Evolutionary conservation across 495 filamentous ascomycete genomes (phyloP).

Genomic region (Penicillium arizonense): DNA sequence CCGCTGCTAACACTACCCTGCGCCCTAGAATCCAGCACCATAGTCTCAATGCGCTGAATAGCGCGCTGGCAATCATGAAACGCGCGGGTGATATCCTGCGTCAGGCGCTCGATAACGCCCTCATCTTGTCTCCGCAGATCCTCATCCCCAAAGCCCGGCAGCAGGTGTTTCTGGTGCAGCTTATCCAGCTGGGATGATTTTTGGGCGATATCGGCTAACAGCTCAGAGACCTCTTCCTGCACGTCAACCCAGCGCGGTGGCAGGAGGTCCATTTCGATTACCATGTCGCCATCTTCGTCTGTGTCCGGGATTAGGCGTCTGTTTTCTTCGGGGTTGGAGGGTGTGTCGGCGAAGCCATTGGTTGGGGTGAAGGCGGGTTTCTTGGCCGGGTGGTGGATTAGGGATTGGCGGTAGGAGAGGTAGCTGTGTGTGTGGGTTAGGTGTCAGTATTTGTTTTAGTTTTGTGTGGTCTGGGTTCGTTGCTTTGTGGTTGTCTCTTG

Average conservation of each 20-base stretch:
- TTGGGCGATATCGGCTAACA: constrained; percentile 74
- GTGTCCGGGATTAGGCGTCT: constrained; percentile 77
- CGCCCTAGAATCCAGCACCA: constrained; percentile 73
- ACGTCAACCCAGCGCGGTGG: constrained; percentile 96
- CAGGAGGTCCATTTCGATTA: constrained; percentile 97
- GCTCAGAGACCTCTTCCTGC: constrained; percentile 86
- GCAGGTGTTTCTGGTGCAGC: constrained; percentile 93
- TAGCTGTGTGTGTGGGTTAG: constrained; percentile 57
- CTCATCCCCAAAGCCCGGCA: constrained; percentile 96
- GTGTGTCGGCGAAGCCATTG: constrained; percentile 71
- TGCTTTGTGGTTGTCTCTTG: not conserved
- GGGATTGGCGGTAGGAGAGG: constrained; percentile 98
- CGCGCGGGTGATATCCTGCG: constrained; percentile 80
- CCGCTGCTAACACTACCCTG: constrained; percentile 67
- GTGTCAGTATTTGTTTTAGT: constrained; percentile 8
- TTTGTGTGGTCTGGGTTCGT: not conserved
- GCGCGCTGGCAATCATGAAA: constrained; percentile 89
- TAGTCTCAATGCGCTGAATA: constrained; percentile 80
- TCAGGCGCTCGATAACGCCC: constrained; percentile 82
- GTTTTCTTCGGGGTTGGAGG: constrained; percentile 69
- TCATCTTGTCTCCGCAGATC: constrained; percentile 81
- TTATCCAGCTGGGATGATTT: constrained; percentile 85
- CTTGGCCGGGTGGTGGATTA: constrained; percentile 89
- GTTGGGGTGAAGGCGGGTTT: constrained; percentile 67
- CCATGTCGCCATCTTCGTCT: constrained; percentile 83